phyloP scores from a whole-genome alignment of 2,329 filamentous ascomycete genomes.

The Kalmusia sp. region DNA sequence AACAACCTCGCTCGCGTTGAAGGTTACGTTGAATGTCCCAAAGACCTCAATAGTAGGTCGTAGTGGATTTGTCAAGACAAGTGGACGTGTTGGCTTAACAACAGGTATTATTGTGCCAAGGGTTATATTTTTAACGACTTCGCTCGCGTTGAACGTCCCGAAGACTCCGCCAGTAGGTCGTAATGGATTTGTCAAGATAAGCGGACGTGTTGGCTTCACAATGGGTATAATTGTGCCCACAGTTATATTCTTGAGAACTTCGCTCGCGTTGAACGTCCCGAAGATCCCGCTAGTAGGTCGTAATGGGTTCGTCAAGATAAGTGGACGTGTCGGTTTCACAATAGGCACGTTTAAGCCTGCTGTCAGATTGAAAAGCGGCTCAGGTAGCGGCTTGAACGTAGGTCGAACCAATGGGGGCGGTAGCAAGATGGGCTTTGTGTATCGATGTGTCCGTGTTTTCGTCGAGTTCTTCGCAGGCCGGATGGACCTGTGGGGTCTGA shows the following conservation, averaged over 20 bases:
- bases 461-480: not conserved
- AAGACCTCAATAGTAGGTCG: not conserved
- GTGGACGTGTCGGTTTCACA: not conserved
- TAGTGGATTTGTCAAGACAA: not conserved
- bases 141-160: not conserved
- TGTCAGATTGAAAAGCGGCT: slow-evolving; percentile 1
- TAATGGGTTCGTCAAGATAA: slow-evolving; percentile 8
- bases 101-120: not conserved
- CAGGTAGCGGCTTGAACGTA: not conserved
- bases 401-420: slow-evolving; percentile 2
- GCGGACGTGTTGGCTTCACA: not conserved
- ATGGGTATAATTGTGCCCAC: too few relatives aligned
- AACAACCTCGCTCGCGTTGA: not conserved
- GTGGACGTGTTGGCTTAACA: slow-evolving; percentile 1
- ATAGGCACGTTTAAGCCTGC: not conserved
- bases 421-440: not conserved
- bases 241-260: too few relatives aligned
- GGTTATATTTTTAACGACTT: not conserved
- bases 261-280: too few relatives aligned
- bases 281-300: slow-evolving; percentile 1
- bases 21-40: not conserved
- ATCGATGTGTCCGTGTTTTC: not conserved
- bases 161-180: not conserved
- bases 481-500: not conserved
- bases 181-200: slow-evolving; percentile 13